These are phyloP conservation scores for Delphinella strobiligena DNA, from an alignment of 2,329 filamentous ascomycete species.

Conservation along the genomic window DNA sequence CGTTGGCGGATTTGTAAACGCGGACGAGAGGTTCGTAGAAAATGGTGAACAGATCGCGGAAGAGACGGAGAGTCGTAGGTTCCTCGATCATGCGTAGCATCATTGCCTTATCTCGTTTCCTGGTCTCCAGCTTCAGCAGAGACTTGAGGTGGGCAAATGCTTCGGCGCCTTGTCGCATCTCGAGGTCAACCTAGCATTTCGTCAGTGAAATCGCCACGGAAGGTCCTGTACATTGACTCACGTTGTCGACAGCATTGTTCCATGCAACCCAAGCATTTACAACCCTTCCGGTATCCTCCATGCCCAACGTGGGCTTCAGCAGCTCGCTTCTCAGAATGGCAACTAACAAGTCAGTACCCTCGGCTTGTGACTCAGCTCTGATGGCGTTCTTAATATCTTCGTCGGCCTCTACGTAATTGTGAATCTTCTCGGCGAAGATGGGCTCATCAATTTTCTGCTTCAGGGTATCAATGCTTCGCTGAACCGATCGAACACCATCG, in stretches of 20 bases:
- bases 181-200: slow-evolving; percentile 52
- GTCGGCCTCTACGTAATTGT: slow-evolving; percentile 62
- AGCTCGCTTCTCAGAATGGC: slow-evolving; percentile 70
- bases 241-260: slow-evolving; percentile 85
- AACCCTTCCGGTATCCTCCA: slow-evolving; percentile 67
- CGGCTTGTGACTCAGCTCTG: slow-evolving; percentile 57
- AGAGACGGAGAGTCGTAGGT: slow-evolving; percentile 89
- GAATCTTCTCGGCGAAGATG: slow-evolving; percentile 68
- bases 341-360: slow-evolving; percentile 76
- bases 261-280: slow-evolving; percentile 96
- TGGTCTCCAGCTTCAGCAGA: slow-evolving; percentile 78
- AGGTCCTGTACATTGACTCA: slow-evolving; percentile 14
- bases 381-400: slow-evolving; percentile 65
- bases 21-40: slow-evolving; percentile 96
- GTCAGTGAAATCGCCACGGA: neutral
- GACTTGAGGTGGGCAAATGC: slow-evolving; percentile 94
- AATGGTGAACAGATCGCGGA: slow-evolving; percentile 93
- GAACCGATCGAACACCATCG: slow-evolving; percentile 78
- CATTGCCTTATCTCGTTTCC: slow-evolving; percentile 91
- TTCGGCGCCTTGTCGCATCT: slow-evolving; percentile 79
- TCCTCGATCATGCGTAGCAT: slow-evolving; percentile 94
- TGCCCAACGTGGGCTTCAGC: slow-evolving; percentile 56
- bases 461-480: slow-evolving; percentile 74
- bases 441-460: slow-evolving; percentile 68
- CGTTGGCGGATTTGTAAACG: slow-evolving; percentile 97